A percentile compares a stretch with the other conserved stretches of the same genome.
Evolutionary conservation across 1,139 yeast genomes (phyloP).

Genomic region (Wickerhamomyces sp.): DNA sequence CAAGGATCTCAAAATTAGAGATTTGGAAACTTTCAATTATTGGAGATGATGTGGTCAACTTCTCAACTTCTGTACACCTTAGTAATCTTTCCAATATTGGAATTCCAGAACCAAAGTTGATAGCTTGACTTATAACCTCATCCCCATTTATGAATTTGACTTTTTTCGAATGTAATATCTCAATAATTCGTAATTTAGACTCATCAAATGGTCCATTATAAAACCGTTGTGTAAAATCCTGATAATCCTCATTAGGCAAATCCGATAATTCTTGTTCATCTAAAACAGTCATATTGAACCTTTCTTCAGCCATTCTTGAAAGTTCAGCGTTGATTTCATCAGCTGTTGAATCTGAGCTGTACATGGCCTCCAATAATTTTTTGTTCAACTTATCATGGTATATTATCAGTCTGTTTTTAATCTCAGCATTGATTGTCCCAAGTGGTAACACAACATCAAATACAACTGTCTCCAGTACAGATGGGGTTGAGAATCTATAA

Average conservation of each 20-base stretch:
- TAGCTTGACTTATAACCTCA: constrained; percentile 5
- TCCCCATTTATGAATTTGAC: constrained; percentile 11
- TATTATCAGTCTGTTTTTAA: constrained; percentile 13
- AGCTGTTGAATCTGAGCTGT: constrained; percentile 7
- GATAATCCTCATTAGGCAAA: constrained; percentile 9
- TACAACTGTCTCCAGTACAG: constrained; percentile 4
- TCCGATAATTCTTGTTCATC: constrained; percentile 2
- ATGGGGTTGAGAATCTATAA: constrained; percentile 12
- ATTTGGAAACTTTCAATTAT: constrained; percentile 12
- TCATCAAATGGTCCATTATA: constrained; percentile 9
- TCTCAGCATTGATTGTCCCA: constrained; percentile 12
- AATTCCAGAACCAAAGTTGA: not conserved
- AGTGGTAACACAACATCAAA: constrained; percentile 17
- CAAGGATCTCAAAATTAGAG: constrained; percentile 4
- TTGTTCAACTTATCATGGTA: constrained; percentile 17
- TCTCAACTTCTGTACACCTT: constrained; percentile 6
- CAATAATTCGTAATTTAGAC: constrained; percentile 4
- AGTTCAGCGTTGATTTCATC: constrained; percentile 15
- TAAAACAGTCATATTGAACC: constrained; percentile 5
- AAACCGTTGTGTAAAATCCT: constrained; percentile 14
- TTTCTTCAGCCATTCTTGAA: constrained; percentile 16
- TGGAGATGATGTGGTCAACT: constrained; percentile 7
- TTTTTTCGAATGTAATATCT: constrained; percentile 8
- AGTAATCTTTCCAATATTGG: constrained; percentile 2
- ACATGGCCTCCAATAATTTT: constrained; percentile 12